Conservation (phyloP, 371 early-diverging fungal genomes). For the Mortierella sp. region DNA sequence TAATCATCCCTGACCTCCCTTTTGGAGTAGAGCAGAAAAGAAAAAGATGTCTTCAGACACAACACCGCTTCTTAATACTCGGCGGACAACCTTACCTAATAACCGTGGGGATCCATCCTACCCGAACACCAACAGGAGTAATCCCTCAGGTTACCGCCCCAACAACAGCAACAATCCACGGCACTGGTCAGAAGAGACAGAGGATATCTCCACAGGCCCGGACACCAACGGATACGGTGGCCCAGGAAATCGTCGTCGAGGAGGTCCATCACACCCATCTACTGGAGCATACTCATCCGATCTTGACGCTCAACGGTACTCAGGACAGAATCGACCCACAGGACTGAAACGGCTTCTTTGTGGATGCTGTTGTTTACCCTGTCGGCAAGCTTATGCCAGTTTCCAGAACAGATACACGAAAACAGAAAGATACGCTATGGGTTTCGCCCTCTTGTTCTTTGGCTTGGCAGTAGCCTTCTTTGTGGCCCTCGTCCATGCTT, state of each 20-base stretch:
- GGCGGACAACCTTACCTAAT: conserved; percentile 18
- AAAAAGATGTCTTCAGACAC: conserved; percentile 41
- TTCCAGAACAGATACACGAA: conserved; percentile 31
- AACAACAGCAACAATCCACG: conserved; percentile 25
- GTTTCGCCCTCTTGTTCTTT: conserved; percentile 14
- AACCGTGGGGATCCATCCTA: conserved; percentile 4
- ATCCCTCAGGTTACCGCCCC: neutral
- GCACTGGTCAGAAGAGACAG: conserved; percentile 53
- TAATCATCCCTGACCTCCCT: neutral
- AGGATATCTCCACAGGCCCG: conserved; percentile 35
- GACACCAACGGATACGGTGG: conserved; percentile 43
- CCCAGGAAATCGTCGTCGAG: conserved; percentile 46
- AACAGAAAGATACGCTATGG: conserved; percentile 34
- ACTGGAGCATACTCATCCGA: conserved; percentile 22
- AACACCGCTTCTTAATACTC: conserved; percentile 37
- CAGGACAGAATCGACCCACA: conserved; percentile 44
- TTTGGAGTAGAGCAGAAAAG: neutral
- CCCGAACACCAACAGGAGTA: neutral
- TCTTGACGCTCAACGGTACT: conserved; percentile 48
- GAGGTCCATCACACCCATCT: conserved; percentile 20
- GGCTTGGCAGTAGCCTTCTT: conserved; percentile 31
- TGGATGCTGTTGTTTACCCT: conserved; percentile 45
- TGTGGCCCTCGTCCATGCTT: conserved; percentile 35
- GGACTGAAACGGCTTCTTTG: conserved; percentile 24
- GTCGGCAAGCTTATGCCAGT: conserved; percentile 4